Evolutionary conservation across 2,329 filamentous ascomycete species (phyloP).

Genomic region (Geosmithia putterillii): DNA sequence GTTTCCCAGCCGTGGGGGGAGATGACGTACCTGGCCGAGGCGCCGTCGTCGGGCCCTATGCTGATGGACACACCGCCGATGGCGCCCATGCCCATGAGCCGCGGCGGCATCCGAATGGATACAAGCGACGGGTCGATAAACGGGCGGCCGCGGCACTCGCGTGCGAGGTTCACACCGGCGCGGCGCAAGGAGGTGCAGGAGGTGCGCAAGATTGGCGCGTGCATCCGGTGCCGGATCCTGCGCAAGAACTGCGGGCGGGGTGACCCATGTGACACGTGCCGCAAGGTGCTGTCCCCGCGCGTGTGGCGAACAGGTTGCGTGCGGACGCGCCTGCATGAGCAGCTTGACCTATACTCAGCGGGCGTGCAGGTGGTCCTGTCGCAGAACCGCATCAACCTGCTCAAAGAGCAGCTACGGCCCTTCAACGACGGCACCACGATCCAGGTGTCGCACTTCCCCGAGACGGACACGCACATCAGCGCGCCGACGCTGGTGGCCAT

Average conservation of each 20-base stretch:
- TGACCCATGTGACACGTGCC: conserved; percentile 50
- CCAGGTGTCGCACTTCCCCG: conserved; percentile 48
- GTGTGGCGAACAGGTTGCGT: conserved; percentile 56
- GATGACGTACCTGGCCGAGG: conserved; percentile 33
- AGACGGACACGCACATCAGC: conserved; percentile 28
- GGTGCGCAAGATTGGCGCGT: conserved; percentile 52
- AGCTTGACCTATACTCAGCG: conserved; percentile 50
- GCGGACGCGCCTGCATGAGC: conserved; percentile 47
- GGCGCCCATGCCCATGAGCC: conserved; percentile 18
- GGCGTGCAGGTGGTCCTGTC: conserved; percentile 51
- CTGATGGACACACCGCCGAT: conserved; percentile 11
- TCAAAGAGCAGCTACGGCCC: conserved; percentile 38
- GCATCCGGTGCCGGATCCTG: conserved; percentile 52
- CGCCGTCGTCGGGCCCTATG: conserved; percentile 15
- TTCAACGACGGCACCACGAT: conserved; percentile 36
- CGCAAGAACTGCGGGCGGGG: conserved; percentile 56
- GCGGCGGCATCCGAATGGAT: conserved; percentile 43
- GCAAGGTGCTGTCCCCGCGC: conserved; percentile 48
- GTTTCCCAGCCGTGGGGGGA: conserved; percentile 33
- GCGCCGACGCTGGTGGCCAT: conserved; percentile 20
- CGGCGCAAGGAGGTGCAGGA: conserved; percentile 54
- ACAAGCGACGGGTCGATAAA: conserved; percentile 27
- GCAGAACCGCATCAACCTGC: conserved; percentile 43
- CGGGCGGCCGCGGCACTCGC: conserved; percentile 37
- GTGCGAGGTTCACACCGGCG: conserved; percentile 42